These are phyloP conservation scores for Penicillium maclennaniae DNA, from an alignment of 495 filamentous ascomycete species.

Conservation along the genomic window DNA sequence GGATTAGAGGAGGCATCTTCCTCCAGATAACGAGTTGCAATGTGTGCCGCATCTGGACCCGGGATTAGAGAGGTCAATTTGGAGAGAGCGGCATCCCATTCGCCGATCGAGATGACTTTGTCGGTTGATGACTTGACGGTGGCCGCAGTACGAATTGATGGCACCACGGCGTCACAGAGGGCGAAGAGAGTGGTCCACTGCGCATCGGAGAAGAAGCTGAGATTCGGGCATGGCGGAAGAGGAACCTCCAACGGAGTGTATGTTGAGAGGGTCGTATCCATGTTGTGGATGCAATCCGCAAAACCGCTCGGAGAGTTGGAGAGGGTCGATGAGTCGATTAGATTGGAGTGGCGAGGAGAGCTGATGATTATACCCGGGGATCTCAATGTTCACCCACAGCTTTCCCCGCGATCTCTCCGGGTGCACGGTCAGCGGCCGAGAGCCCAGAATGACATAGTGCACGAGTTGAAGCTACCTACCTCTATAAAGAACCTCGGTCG, in stretches of 20 bases:
- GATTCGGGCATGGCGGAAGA: constrained; percentile 35
- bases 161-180: constrained; percentile 53
- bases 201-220: constrained; percentile 39
- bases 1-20: constrained; percentile 49
- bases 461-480: neutral
- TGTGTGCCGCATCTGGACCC: constrained; percentile 24
- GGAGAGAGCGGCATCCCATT: constrained; percentile 31
- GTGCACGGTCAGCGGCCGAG: neutral
- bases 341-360: neutral
- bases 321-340: neutral
- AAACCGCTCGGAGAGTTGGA: neutral
- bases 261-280: constrained; percentile 21
- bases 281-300: constrained; percentile 4
- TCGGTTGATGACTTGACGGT: constrained; percentile 20
- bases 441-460: neutral
- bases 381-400: neutral
- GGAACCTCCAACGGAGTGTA: constrained; percentile 43
- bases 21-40: constrained; percentile 42
- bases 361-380: neutral
- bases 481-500: constrained; percentile 14
- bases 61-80: constrained; percentile 28
- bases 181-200: constrained; percentile 57
- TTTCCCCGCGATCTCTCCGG: neutral
- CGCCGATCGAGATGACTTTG: constrained; percentile 34
- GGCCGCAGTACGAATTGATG: constrained; percentile 40